Percentiles rank a stretch among this genome's conserved stretches.
Evolutionary conservation across 192 early-diverging fungal genomes (phyloP).

Genomic region (Pilaira anomala): DNA sequence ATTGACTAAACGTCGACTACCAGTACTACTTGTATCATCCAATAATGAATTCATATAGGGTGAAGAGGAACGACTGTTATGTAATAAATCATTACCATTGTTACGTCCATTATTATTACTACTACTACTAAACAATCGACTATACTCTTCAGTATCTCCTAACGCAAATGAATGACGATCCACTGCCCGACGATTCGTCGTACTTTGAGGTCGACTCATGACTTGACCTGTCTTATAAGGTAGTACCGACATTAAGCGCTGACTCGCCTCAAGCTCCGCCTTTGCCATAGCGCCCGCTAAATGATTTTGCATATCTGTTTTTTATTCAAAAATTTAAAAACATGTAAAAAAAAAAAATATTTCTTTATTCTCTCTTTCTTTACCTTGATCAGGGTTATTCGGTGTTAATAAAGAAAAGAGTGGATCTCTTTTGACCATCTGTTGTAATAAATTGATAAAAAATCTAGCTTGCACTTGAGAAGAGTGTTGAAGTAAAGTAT

Average conservation of each 20-base stretch:
- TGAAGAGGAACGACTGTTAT: not conserved
- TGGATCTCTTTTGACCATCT: slow-evolving; percentile 87
- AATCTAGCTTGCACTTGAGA: slow-evolving; percentile 91
- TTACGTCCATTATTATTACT: not conserved
- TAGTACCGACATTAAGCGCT: slow-evolving; percentile 29
- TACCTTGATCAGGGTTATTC: slow-evolving; percentile 52
- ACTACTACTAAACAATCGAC: slow-evolving; percentile 6
- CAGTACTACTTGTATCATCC: not conserved
- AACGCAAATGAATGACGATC: slow-evolving; percentile 40
- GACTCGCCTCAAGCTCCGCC: slow-evolving; percentile 47
- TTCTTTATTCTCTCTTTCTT: not conserved
- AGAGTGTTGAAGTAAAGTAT: slow-evolving; percentile 86
- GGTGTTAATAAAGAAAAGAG: slow-evolving; percentile 55
- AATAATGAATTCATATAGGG: not conserved
- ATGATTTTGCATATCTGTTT: slow-evolving; percentile 45
- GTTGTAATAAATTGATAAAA: slow-evolving; percentile 90
- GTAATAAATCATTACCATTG: not conserved
- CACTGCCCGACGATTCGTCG: slow-evolving; percentile 21
- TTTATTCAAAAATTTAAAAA: too few relatives aligned
- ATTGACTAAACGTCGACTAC: not conserved
- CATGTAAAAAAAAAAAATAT: not conserved
- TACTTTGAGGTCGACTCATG: slow-evolving; percentile 13
- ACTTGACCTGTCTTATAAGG: slow-evolving; percentile 39
- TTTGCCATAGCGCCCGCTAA: slow-evolving; percentile 52
- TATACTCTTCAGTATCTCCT: slow-evolving; percentile 33